phyloP scores from a whole-genome alignment of 108 stramenopile species.

The Nannochloropsis gaditana region DNA sequence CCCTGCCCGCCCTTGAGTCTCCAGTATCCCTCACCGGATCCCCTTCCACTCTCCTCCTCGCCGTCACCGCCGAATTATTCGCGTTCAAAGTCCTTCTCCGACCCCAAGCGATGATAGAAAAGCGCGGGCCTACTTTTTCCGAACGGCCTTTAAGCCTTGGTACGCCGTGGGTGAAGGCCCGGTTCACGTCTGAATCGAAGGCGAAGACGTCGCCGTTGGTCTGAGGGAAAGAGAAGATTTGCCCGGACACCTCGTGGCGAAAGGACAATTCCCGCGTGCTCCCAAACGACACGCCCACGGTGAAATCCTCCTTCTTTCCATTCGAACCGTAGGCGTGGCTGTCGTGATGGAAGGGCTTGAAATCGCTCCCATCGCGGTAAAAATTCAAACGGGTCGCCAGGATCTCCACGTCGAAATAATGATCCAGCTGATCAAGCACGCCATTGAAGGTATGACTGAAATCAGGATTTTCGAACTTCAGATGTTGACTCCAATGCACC shows the following conservation, averaged over 20 bases:
- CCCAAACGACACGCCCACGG: neutral
- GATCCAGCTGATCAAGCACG: neutral
- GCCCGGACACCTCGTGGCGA: neutral
- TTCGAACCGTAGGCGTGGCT: neutral
- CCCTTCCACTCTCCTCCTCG: neutral
- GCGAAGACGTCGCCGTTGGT: neutral
- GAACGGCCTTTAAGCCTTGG: neutral
- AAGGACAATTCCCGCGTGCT: neutral
- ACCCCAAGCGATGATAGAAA: slow-evolving; percentile 17
- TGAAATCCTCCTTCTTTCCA: neutral
- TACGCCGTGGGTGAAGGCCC: neutral
- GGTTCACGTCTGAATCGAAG: neutral
- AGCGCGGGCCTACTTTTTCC: neutral
- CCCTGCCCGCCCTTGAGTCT: neutral
- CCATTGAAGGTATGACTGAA: neutral
- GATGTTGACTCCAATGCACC: neutral
- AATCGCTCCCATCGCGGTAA: neutral
- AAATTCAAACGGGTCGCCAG: slow-evolving; percentile 13
- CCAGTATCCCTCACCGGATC: neutral
- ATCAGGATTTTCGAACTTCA: neutral
- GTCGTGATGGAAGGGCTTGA: slow-evolving; percentile 13
- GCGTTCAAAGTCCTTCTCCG: neutral
- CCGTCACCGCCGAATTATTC: neutral
- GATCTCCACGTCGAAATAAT: slow-evolving; percentile 12
- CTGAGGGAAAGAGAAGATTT: neutral